Percentiles rank a stretch among this genome's conserved stretches.
These are phyloP conservation scores for Mycena sanguinolenta DNA, from an alignment of 768 basidiomycete species.

Conservation along the genomic window DNA sequence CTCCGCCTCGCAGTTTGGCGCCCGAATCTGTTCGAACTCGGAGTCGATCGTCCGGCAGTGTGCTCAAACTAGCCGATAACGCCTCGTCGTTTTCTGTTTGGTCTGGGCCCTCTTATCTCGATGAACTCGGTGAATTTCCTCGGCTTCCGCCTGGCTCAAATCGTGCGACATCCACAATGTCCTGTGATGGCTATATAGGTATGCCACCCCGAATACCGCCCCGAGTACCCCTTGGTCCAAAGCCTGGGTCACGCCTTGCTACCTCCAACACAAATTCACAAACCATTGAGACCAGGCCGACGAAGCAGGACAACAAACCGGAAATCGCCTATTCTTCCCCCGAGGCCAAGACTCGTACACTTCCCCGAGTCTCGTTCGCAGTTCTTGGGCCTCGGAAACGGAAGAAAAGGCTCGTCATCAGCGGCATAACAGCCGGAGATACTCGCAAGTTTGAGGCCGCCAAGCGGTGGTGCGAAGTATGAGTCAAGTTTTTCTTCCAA, in stretches of 20 bases:
- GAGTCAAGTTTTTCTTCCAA: conserved; percentile 33
- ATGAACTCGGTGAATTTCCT: conserved; percentile 31
- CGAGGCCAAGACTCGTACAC: conserved; percentile 36
- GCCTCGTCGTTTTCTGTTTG: conserved; percentile 45
- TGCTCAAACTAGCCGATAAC: conserved; percentile 47
- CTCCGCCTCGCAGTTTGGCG: conserved; percentile 57
- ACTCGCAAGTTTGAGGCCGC: conserved; percentile 74
- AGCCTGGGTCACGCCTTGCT: conserved; percentile 43
- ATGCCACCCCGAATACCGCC: conserved; percentile 41
- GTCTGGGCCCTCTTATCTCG: conserved; percentile 41
- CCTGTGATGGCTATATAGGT: conserved; percentile 30
- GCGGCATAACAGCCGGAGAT: conserved; percentile 75
- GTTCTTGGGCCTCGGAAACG: conserved; percentile 61
- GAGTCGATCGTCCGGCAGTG: conserved; percentile 47
- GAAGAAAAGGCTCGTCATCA: conserved; percentile 77
- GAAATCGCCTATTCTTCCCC: conserved; percentile 54
- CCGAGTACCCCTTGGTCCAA: conserved; percentile 50
- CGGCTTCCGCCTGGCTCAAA: conserved; percentile 36
- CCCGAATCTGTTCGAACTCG: conserved; percentile 57
- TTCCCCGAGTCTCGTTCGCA: conserved; percentile 54
- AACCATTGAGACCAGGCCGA: background rate
- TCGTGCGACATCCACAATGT: conserved; percentile 31
- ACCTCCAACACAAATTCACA: conserved; percentile 34
- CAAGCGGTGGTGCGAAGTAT: conserved; percentile 83
- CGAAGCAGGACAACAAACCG: conserved; percentile 39